Conservation (phyloP, 2,329 filamentous ascomycete genomes). For the Fusarium tanahbumbuense region DNA sequence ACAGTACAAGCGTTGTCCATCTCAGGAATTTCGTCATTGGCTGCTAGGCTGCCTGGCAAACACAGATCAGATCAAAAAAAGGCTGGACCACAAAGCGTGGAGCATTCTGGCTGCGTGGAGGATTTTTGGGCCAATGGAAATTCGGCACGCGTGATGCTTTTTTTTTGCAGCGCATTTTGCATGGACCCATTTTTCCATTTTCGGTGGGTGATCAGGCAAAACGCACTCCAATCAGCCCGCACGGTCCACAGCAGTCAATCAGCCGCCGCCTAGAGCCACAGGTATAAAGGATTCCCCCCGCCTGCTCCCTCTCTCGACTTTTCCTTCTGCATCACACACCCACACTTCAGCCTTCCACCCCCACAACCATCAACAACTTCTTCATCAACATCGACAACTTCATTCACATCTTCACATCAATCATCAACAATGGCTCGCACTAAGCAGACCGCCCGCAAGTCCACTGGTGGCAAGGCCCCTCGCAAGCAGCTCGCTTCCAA, state of each 20-base stretch:
- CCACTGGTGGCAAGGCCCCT: slow-evolving; percentile 81
- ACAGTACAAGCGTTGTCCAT: not conserved
- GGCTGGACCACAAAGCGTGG: slow-evolving; percentile 17
- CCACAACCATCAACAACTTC: slow-evolving; percentile 41
- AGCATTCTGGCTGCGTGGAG: slow-evolving; percentile 1
- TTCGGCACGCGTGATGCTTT: slow-evolving; percentile 38
- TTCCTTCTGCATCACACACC: slow-evolving; percentile 58
- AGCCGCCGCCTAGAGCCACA: slow-evolving; percentile 52
- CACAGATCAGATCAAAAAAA: slow-evolving; percentile 16
- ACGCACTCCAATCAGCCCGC: slow-evolving; percentile 40
- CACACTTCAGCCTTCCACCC: slow-evolving; percentile 49
- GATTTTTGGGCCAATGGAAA: slow-evolving; percentile 44
- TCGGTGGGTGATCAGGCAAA: slow-evolving; percentile 43
- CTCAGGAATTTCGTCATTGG: slow-evolving; percentile 33
- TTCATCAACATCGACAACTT: slow-evolving; percentile 42
- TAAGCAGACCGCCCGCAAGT: slow-evolving; percentile 79
- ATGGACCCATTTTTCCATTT: slow-evolving; percentile 37
- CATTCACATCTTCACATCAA: slow-evolving; percentile 50
- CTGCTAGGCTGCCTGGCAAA: slow-evolving; percentile 29
- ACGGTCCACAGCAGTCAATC: slow-evolving; percentile 50
- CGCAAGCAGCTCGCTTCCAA: slow-evolving; percentile 99
- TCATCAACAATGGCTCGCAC: slow-evolving; percentile 69
- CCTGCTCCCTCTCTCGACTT: slow-evolving; percentile 52
- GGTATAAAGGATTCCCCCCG: slow-evolving; percentile 61
- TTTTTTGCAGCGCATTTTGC: slow-evolving; percentile 39